phyloP scores from a whole-genome alignment of 768 basidiomycete species.

The Pholiota molesta region DNA sequence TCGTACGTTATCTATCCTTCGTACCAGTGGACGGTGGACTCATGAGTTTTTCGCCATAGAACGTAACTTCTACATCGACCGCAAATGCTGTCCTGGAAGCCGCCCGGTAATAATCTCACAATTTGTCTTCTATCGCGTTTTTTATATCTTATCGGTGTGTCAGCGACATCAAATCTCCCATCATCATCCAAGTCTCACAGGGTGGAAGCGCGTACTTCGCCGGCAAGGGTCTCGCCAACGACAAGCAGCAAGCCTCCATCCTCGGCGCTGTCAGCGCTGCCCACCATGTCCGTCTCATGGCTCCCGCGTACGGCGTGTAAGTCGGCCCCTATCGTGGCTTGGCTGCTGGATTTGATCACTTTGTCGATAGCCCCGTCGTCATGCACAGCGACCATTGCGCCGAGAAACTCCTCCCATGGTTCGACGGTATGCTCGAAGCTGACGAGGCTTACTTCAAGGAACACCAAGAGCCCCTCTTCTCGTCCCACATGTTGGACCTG shows the following conservation, averaged over 20 bases:
- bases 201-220: constrained; percentile 96
- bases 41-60: constrained; percentile 48
- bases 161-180: constrained; percentile 94
- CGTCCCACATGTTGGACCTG: constrained; percentile 98
- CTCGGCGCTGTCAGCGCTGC: constrained; percentile 92
- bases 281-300: constrained; percentile 85
- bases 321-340: constrained; percentile 30
- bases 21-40: constrained; percentile 8
- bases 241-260: constrained; percentile 94
- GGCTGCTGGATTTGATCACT: constrained; percentile 1
- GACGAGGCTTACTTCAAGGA: constrained; percentile 92
- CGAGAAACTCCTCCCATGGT: constrained; percentile 97
- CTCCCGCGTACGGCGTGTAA: constrained; percentile 91
- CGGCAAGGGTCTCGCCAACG: constrained; percentile 94
- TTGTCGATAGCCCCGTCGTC: constrained; percentile 77
- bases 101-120: constrained; percentile 61
- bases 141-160: constrained; percentile 21
- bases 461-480: constrained; percentile 87
- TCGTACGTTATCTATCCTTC: constrained; percentile 55
- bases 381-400: constrained; percentile 99
- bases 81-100: constrained; percentile 96
- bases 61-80: constrained; percentile 94
- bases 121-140: constrained; percentile 7
- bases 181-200: constrained; percentile 97
- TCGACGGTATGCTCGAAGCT: constrained; percentile 98